Conservation (phyloP, 2,329 filamentous ascomycete genomes). For the Pseudonectria foliicola region DNA sequence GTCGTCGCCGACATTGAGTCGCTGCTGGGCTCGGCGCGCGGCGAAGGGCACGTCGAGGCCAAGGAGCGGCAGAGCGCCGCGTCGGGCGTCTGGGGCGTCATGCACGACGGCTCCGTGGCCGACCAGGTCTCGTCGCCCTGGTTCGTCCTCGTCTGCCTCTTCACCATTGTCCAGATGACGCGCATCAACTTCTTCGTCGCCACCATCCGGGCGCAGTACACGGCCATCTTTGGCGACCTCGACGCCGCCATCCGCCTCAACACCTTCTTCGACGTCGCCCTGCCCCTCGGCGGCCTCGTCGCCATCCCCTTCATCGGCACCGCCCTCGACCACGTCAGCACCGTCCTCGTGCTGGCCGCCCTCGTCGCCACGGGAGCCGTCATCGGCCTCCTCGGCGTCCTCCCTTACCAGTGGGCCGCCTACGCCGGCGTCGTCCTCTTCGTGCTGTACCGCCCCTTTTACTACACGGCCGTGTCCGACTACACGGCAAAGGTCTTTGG, state of each 20-base stretch:
- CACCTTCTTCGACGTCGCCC: constrained; percentile 70
- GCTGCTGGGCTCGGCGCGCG: constrained; percentile 58
- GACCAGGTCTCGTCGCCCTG: constrained; percentile 74
- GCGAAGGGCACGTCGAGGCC: constrained; percentile 54
- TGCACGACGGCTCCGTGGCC: constrained; percentile 64
- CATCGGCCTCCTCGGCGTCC: constrained; percentile 70
- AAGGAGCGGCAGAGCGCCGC: constrained; percentile 64
- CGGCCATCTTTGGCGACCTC: constrained; percentile 60
- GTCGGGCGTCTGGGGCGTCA: constrained; percentile 78
- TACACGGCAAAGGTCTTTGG: constrained; percentile 89
- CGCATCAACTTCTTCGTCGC: constrained; percentile 92
- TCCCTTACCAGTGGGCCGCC: constrained; percentile 62
- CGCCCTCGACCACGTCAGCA: constrained; percentile 70
- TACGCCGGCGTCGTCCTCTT: constrained; percentile 75
- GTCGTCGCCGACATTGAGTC: constrained; percentile 65
- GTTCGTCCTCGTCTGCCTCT: constrained; percentile 77
- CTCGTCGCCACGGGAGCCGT: constrained; percentile 65
- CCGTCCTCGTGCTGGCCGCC: constrained; percentile 59
- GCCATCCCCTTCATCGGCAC: constrained; percentile 80
- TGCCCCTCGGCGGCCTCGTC: constrained; percentile 77
- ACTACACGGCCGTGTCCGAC: constrained; percentile 86
- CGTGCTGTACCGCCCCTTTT: constrained; percentile 78
- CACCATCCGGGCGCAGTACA: constrained; percentile 76
- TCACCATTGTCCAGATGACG: constrained; percentile 71
- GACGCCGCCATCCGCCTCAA: constrained; percentile 63